These are phyloP conservation scores for Metschnikowia vanudenii DNA, from an alignment of 805 yeast genomes.

Conservation along the genomic window DNA sequence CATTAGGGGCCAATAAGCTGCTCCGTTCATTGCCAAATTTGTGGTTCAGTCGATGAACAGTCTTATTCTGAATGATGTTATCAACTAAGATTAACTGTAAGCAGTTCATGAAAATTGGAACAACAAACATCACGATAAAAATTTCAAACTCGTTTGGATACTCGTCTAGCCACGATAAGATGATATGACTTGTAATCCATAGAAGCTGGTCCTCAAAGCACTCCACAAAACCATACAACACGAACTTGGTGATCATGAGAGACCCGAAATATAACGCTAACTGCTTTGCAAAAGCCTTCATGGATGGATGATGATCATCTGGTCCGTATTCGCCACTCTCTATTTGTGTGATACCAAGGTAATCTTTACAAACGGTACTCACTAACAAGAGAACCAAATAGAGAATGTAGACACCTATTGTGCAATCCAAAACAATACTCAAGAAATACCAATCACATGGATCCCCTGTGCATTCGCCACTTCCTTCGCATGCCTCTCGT, in stretches of 20 bases:
- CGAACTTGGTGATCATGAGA: constrained; percentile 60
- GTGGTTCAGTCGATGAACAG: constrained; percentile 34
- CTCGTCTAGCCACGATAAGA: constrained; percentile 79
- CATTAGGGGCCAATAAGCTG: constrained; percentile 1
- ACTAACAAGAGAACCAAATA: constrained; percentile 50
- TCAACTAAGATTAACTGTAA: constrained; percentile 73
- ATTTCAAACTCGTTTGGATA: constrained; percentile 78
- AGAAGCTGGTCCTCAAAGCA: constrained; percentile 54
- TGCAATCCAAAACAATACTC: constrained; percentile 85
- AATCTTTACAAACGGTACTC: constrained; percentile 42
- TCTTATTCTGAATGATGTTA: constrained; percentile 63
- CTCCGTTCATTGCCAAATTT: constrained; percentile 4
- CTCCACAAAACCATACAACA: constrained; percentile 61
- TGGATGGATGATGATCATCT: constrained; percentile 54
- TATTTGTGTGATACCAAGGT: constrained; percentile 38
- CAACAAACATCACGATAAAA: constrained; percentile 79
- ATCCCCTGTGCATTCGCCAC: constrained; percentile 32
- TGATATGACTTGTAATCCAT: constrained; percentile 62
- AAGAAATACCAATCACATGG: constrained; percentile 96
- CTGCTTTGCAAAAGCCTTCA: constrained; percentile 65
- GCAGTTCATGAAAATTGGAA: constrained; percentile 71
- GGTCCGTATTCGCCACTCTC: constrained; percentile 64
- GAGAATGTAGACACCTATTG: constrained; percentile 86
- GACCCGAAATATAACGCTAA: constrained; percentile 65
- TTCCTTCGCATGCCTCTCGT: constrained; percentile 22